Evolutionary conservation across 2,329 filamentous ascomycete species (phyloP), one percentile per base, ranked within the genome.

Genomic region (Claviceps sp.): DNA sequence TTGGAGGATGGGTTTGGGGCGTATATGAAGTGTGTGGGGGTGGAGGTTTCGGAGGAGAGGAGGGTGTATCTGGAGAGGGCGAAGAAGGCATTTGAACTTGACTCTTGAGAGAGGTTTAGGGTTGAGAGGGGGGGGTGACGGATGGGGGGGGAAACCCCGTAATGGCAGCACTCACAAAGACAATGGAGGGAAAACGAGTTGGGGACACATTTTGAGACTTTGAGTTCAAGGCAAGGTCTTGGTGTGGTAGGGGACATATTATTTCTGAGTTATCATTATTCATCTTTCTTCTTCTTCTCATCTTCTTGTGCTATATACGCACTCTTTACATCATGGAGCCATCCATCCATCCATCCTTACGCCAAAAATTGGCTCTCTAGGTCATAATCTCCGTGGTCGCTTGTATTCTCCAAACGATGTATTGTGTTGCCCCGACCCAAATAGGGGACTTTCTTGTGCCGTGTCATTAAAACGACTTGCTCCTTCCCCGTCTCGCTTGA

Each of bases 21-120:
- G 0, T 78, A 78, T 60, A 74, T 77, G 68, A 49, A 42, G 2
- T 80, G 77, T 52, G 68, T 79, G 14, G 71, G 68, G 1, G 66
- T 69, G 2, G 30, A 56, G 0, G 54, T 65, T 0, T 62, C 59
- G 4, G 51, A 63, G 1, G 63, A 65, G 0, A 66, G 75, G 2
- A 49, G 58, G 47, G 66, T 56, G 1, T 75, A 73, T 61, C 74
- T 75, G 64, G 56, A 55, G 4, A 54, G 62, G 3, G 76, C 76
- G 2, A 77, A 77, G 70, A 40, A 55, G 42, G 75, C 72, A 0
- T 77, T 79, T 59, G 62, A 60, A 4, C 55, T 77, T 22, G 62
- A 43, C 40, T 41, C 16, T 9, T n/a, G 16, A 34, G 9, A 11
- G 30, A 22, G 30, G 30, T 26, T 26, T 6, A 5, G 11, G 37